Evolutionary conservation across 1,284 basidiomycete genomes (phyloP).

Genomic region (Trichosporon sp.): DNA sequence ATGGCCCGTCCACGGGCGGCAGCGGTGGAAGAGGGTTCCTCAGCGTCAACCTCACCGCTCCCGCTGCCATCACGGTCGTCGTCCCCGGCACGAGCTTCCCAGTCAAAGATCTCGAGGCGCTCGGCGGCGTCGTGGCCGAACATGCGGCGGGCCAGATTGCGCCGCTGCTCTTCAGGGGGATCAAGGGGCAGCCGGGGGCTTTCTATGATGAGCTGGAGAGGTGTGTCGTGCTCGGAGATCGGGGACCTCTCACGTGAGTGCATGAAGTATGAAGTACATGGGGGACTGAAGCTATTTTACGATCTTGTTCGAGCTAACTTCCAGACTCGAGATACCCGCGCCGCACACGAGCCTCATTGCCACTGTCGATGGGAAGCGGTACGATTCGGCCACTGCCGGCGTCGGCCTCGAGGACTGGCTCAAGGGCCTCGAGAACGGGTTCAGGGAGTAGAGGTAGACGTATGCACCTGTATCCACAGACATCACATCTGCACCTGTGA

Average conservation of each 20-base stretch:
- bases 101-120: conserved; percentile 37
- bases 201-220: conserved; percentile 46
- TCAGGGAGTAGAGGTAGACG: not conserved
- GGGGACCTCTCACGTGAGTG: conserved; percentile 35
- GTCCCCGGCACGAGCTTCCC: conserved; percentile 40
- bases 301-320: conserved; percentile 21
- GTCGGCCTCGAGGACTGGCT: conserved; percentile 28
- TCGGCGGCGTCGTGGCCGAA: conserved; percentile 35
- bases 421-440: not conserved
- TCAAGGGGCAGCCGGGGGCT: conserved; percentile 21
- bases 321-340: conserved; percentile 23
- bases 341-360: conserved; percentile 25
- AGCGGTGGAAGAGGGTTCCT: conserved; percentile 20
- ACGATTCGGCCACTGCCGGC: conserved; percentile 23
- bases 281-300: no score
- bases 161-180: conserved; percentile 15
- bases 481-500: no score
- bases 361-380: conserved; percentile 20
- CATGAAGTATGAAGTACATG: no score
- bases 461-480: no score
- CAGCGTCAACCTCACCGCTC: conserved; percentile 34
- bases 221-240: conserved; percentile 28
- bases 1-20: conserved; percentile 29
- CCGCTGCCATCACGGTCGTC: conserved; percentile 27
- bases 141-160: conserved; percentile 37